Evolutionary conservation across 768 basidiomycete genomes (phyloP), one percentile per base, ranked within the genome.

Genomic region (Leccinum aurantiacum): DNA sequence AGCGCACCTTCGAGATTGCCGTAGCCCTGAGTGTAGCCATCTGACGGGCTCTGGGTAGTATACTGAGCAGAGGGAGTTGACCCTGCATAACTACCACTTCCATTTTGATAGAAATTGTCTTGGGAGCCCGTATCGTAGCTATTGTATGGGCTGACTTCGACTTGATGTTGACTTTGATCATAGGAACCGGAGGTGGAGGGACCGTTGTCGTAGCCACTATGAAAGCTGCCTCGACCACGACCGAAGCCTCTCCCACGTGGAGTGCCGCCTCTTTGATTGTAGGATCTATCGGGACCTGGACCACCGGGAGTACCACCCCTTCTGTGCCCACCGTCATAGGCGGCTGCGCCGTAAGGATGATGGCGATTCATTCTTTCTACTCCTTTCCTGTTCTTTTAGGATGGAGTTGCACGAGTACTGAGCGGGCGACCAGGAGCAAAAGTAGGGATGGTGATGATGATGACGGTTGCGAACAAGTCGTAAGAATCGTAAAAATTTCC

Each of bases 1-100:
- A 87, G 90, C 91, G 90, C 84, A 93, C 91, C 91, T 93, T 92
- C 90, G 78, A 77, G 79, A 66, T 74, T 82, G 77, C 82, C 84
- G 75, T 83, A 89, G 63, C 79, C 86, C 77, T 88, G 86, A 74
- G 79, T 63, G 62, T 74, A 80, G 57, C 81, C 82, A 61, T 78
- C 76, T 71, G 81, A 74, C 63, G 78, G 71, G 64, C 60, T 67
- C 73, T 80, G 73, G 68, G 76, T 66, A 69, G 76, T 77, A 76
- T 82, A 86, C 71, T 84, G 80, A 70, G 79, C 74, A 65, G 84
- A 74, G 59, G 82, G 74, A 65, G 78, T 78, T 75, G 76, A 76
- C 74, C 76, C 67, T 44, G 70, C 81, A 77, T 82, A 83, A 77
- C 76, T 80, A 78, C 77, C 80, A 79, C 80, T 86, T 75, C 79